Evolutionary conservation across 495 filamentous ascomycete genomes (phyloP), one percentile per base, ranked within the genome.

Genomic region (Glonium stellatum): DNA sequence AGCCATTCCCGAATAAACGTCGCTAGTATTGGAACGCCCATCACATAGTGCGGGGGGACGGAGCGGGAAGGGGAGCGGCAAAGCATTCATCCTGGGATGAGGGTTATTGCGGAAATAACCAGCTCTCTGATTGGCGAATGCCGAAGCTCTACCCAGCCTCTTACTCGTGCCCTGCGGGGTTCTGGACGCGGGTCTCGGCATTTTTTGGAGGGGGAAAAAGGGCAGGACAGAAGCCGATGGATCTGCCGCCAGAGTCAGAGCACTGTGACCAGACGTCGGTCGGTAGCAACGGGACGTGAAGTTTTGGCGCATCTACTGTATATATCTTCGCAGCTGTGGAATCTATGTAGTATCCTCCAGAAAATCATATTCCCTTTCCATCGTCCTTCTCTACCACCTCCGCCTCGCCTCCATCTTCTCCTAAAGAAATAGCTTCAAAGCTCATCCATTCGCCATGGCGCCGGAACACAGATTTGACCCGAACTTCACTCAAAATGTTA

Each of bases 401-500:
- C 48, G 19, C 25, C 23, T 23, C 21, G 4, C 21, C 4, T 31
- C 27, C 6, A 31, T 31, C 27, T 31, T 31, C 27, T 31, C 27
- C 27, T 6, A 31, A 31, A 31, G 27, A 31, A 31, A 31, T 36
- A 23, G 4, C 4, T 36, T 12, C 34, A 22, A 21, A 36, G 5
- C 18, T 34, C 47, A 25, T 15, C 22, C 37, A 35, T 50, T 22
- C 19, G 18, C 18, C 15, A 57, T 57, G 55, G 41, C 63, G 11
- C 23, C 50, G 10, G 19, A 48, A 1, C 54, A 66, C 54, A 72
- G 77, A 47, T 87, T 86, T 75, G 86, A 91, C 71, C 86, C 86
- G 62, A 81, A 81, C 72, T 91, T 92, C 78, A 92, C 88, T 62
- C 75, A 84, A 67, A 77, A 80, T 73, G 85, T 90, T 69, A 73